Conservation (phyloP, 2,329 filamentous ascomycete genomes). For the Penicillium sp. region DNA sequence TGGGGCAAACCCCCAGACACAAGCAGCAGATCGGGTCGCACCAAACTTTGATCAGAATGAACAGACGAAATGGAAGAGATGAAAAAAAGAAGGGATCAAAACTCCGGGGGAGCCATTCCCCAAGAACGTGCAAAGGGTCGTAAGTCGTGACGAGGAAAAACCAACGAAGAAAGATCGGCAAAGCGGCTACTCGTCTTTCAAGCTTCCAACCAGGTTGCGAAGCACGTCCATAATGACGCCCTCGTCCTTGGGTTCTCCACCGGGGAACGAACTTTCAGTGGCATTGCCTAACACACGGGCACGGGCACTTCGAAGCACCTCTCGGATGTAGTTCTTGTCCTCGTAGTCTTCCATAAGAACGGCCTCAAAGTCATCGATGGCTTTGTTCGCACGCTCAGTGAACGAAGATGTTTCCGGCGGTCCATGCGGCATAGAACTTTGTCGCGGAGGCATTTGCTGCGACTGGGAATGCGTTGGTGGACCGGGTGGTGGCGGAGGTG, state of each 20-base stretch:
- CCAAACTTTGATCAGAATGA: conserved; percentile 1
- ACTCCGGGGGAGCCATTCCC: conserved; percentile 5
- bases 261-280: conserved; percentile 44
- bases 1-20: neutral
- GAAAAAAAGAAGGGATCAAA: neutral
- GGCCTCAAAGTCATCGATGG: conserved; percentile 46
- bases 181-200: conserved; percentile 34
- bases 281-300: conserved; percentile 41
- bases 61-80: neutral
- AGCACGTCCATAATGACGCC: conserved; percentile 44
- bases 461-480: conserved; percentile 9
- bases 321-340: conserved; percentile 47
- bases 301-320: conserved; percentile 45
- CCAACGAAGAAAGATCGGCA: neutral
- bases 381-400: conserved; percentile 43
- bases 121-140: conserved; percentile 6
- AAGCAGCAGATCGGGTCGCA: conserved; percentile 2
- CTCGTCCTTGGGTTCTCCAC: conserved; percentile 46
- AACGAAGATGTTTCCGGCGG: conserved; percentile 37
- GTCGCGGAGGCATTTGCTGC: conserved; percentile 19
- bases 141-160: conserved; percentile 7
- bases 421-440: conserved; percentile 23
- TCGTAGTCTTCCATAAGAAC: conserved; percentile 48
- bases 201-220: conserved; percentile 39
- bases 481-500: conserved; percentile 19